Conservation (phyloP, 1,139 yeast genomes). For the Sugiyamaella xylanicola region DNA sequence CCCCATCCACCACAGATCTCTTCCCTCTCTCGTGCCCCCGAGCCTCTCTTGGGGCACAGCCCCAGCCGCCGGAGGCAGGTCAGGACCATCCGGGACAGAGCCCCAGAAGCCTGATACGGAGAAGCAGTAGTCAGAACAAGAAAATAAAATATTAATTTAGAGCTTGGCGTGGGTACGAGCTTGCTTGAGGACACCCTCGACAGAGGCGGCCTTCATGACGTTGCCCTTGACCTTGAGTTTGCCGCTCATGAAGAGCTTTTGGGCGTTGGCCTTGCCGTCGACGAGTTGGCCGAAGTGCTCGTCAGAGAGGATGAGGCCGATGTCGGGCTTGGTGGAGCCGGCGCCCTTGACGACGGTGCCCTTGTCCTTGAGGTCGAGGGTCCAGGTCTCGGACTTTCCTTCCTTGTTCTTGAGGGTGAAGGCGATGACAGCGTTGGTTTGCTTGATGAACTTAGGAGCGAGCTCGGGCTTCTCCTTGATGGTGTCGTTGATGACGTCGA, state of each 20-base stretch:
- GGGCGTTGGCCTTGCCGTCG: slow-evolving; percentile 79
- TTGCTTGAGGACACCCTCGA: slow-evolving; percentile 71
- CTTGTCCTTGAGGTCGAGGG: slow-evolving; percentile 66
- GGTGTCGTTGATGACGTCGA: slow-evolving; percentile 43
- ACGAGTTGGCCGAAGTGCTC: slow-evolving; percentile 64
- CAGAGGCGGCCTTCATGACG: slow-evolving; percentile 84
- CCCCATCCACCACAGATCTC: too few species aligned
- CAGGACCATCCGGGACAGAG: slow-evolving; percentile 2
- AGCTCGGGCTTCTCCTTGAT: slow-evolving; percentile 37
- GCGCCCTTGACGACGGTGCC: slow-evolving; percentile 56
- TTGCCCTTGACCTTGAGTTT: slow-evolving; percentile 85
- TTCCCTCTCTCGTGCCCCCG: too few species aligned
- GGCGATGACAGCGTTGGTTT: slow-evolving; percentile 64
- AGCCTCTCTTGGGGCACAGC: slow-evolving; percentile 11
- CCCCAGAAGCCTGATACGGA: slow-evolving; percentile 7
- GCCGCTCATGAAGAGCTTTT: slow-evolving; percentile 80
- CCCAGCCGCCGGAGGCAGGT: slow-evolving; percentile 14
- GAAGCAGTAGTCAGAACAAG: not conserved
- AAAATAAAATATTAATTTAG: slow-evolving; percentile 31
- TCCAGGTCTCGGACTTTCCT: slow-evolving; percentile 68
- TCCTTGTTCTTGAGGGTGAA: slow-evolving; percentile 71
- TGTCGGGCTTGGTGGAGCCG: slow-evolving; percentile 59
- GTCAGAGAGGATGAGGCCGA: slow-evolving; percentile 66
- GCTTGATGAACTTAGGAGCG: slow-evolving; percentile 42
- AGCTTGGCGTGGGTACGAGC: slow-evolving; percentile 57